Evolutionary conservation across 495 filamentous ascomycete genomes (phyloP).

Genomic region (Neurospora cerealis): DNA sequence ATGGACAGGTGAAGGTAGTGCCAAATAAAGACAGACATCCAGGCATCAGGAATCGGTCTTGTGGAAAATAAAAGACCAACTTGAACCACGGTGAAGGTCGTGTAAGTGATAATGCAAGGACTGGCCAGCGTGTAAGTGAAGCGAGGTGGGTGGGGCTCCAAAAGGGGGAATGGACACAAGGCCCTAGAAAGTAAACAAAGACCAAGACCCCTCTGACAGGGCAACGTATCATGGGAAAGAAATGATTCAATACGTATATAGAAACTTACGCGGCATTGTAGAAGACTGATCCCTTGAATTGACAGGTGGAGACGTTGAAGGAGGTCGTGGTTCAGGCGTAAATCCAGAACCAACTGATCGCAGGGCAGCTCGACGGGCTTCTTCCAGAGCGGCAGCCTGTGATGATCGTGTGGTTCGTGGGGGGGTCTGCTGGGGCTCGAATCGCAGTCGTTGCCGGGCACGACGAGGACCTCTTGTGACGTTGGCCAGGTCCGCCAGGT

Average conservation of each 20-base stretch:
- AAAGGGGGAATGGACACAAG: not conserved
- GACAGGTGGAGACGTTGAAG: not conserved
- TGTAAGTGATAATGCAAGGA: not conserved
- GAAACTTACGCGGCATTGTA: not conserved
- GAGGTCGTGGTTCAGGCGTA: not conserved
- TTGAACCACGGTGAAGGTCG: not conserved
- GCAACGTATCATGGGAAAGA: not conserved
- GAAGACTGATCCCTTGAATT: not conserved
- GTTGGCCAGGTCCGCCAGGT: slow-evolving; percentile 2
- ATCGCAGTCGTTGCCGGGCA: slow-evolving; percentile 2
- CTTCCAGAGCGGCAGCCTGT: not conserved
- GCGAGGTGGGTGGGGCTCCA: not conserved
- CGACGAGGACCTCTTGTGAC: slow-evolving; percentile 7
- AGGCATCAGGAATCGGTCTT: too few relatives aligned
- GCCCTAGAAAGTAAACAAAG: not conserved
- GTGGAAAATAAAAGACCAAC: not conserved
- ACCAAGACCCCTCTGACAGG: not conserved
- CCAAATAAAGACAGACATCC: too few relatives aligned
- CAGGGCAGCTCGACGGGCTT: not conserved
- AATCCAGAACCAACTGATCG: not conserved
- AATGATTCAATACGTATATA: too few relatives aligned
- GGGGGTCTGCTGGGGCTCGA: not conserved
- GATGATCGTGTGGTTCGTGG: not conserved
- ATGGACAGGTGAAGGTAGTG: not conserved
- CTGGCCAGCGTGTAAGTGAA: not conserved